These are phyloP conservation scores for Candida ulmi DNA, from an alignment of 805 yeast species.

Conservation along the genomic window DNA sequence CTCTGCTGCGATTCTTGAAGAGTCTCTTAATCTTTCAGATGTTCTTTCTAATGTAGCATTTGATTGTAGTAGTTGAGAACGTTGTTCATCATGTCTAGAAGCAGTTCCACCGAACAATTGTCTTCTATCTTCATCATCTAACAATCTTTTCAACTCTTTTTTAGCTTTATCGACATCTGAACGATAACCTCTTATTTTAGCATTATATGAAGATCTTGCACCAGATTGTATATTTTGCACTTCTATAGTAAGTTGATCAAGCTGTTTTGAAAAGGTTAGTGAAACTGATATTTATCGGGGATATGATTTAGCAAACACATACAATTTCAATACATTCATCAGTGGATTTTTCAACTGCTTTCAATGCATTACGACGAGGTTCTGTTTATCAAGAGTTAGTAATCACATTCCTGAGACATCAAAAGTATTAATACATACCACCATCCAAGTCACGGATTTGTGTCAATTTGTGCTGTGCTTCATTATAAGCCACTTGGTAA, in stretches of 20 bases:
- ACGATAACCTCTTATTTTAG: slow-evolving; percentile 70
- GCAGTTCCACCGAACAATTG: slow-evolving; percentile 59
- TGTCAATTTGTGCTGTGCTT: slow-evolving; percentile 59
- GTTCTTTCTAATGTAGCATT: slow-evolving; percentile 79
- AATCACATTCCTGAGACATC: neutral
- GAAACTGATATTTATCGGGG: neutral
- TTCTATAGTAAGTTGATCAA: slow-evolving; percentile 86
- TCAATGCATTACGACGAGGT: slow-evolving; percentile 48
- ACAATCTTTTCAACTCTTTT: slow-evolving; percentile 43
- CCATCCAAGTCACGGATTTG: slow-evolving; percentile 45
- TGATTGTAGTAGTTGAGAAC: slow-evolving; percentile 73
- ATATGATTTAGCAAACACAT: slow-evolving; percentile 11
- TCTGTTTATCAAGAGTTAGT: slow-evolving; percentile 23
- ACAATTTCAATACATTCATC: slow-evolving; percentile 75
- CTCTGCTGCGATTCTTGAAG: slow-evolving; percentile 86
- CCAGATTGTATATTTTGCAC: slow-evolving; percentile 77
- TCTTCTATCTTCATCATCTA: slow-evolving; percentile 68
- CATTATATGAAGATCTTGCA: slow-evolving; percentile 62
- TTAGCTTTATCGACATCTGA: slow-evolving; percentile 56
- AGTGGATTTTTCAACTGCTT: slow-evolving; percentile 58
- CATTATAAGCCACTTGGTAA: slow-evolving; percentile 57
- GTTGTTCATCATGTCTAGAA: slow-evolving; percentile 49
- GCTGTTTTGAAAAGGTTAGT: slow-evolving; percentile 19
- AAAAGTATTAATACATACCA: slow-evolving; percentile 22
- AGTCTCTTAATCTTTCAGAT: slow-evolving; percentile 76